Percentiles rank a stretch among this genome's conserved stretches.
Evolutionary conservation across 2,329 filamentous ascomycete genomes (phyloP).

Genomic region (Cryphonectria radicalis): DNA sequence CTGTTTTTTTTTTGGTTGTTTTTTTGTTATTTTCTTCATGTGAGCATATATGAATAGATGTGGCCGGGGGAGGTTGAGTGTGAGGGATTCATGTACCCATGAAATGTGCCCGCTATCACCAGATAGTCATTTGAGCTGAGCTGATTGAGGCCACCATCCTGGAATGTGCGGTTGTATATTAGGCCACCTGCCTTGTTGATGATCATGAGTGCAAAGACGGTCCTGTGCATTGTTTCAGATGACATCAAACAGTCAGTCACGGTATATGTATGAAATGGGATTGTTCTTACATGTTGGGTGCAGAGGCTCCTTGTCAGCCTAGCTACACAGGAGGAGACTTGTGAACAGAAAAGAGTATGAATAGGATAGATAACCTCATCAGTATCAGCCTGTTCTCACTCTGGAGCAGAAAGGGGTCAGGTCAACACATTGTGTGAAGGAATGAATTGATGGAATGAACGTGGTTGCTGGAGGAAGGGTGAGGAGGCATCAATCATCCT

Average conservation of each 20-base stretch:
- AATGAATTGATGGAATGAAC: background rate
- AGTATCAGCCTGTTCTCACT: background rate
- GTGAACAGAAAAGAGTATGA: constrained; percentile 8
- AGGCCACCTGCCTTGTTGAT: constrained; percentile 99
- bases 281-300: constrained; percentile 24
- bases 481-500: background rate
- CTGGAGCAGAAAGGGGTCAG: background rate
- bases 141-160: constrained; percentile 81
- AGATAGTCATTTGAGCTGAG: constrained; percentile 96
- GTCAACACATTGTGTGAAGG: constrained; percentile 3
- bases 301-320: constrained; percentile 7
- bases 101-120: constrained; percentile 94
- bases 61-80: constrained; percentile 31
- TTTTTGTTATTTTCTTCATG: background rate
- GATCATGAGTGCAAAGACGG: constrained; percentile 91
- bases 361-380: background rate
- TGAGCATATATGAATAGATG: background rate
- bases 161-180: constrained; percentile 94
- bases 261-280: too few species aligned
- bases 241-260: background rate
- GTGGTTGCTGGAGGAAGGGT: background rate
- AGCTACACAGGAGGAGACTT: constrained; percentile 9
- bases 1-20: constrained; percentile 43
- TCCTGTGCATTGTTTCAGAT: constrained; percentile 58
- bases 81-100: constrained; percentile 67